Base-by-base conservation (phyloP, 2,329 filamentous ascomycete genomes). In the Pseudogymnoascus sp. region DNA sequence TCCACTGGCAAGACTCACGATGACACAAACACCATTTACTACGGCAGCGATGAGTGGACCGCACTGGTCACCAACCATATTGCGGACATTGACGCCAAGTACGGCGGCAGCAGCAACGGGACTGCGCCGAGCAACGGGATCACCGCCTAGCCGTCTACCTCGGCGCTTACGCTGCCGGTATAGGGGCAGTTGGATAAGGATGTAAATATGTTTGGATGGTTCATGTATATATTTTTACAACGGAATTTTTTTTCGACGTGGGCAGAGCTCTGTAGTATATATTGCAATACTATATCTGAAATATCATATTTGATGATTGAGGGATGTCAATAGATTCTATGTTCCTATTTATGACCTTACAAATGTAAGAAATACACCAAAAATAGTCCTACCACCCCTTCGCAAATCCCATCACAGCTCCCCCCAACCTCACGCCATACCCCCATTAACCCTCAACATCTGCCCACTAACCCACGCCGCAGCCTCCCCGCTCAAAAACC, bases 401-500 rank as follows among this genome's bases (percentile, higher is more conserved):
- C 18, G 18, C 18, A 18, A 18, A 18, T 18, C 6, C 8, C 2
- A 52, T 12, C 25, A 31, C 14, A 52, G 7, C 7, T 23, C 21
- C 11, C 5, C 11, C 16, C n/a, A 6, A 11, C 18, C 43, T 62
- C 60, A 66, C 21, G 65, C 67, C 64, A 69, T 63, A 5, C 71
- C 74, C 5, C 78, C 78, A 71, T 79, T 80, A 9, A 77, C 74
- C 62, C 70, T 68, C 23, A 80, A 16, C 21, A 75, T 69, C 70
- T 80, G 78, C 3, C 78, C 78, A 40, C 71, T 75, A 11, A 80
- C 66, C 74, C 78, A 80, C 12, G 69, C 67, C 38, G 71, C 71
- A 1, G 70, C 69, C 45, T 62, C 63, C 1, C 69, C 67, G 12
- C 70, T 69, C 62, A 81, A 67, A 60, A 78, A 81, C 0, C 70